These are phyloP conservation scores for Euphorbia corollata DNA, from an alignment of 441 rosid genomes.

Conservation along the genomic window DNA sequence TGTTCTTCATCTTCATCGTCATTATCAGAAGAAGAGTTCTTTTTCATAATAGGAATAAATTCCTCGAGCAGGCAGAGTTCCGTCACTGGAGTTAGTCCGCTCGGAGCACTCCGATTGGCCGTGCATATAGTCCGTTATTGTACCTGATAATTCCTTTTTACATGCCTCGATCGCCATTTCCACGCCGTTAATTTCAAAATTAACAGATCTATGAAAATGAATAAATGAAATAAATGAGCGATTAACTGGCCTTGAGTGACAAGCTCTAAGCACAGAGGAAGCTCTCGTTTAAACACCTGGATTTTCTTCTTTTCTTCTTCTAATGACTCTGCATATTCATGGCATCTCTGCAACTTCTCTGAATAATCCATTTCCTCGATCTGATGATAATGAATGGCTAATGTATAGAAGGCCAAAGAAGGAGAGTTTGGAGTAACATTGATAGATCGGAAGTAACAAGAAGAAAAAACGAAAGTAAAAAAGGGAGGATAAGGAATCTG, in stretches of 20 bases:
- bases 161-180: conserved; percentile 50
- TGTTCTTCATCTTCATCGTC: conserved; percentile 29
- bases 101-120: conserved; percentile 76
- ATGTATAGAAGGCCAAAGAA: conserved; percentile 6
- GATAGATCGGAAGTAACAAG: conserved; percentile 37
- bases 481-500: conserved; percentile 39
- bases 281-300: conserved; percentile 80
- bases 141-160: conserved; percentile 57
- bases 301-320: conserved; percentile 79
- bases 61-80: conserved; percentile 44
- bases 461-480: conserved; percentile 4
- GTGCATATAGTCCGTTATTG: conserved; percentile 44
- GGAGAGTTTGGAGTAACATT: conserved; percentile 23
- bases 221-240: background rate
- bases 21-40: conserved; percentile 27
- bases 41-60: conserved; percentile 72
- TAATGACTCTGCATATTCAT: conserved; percentile 57
- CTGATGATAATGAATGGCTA: background rate
- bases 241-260: conserved; percentile 58
- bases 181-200: conserved; percentile 4
- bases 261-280: conserved; percentile 84
- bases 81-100: conserved; percentile 67
- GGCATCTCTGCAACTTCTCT: conserved; percentile 47
- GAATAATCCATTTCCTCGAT: conserved; percentile 34
- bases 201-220: background rate